Conservation (phyloP, 2,329 filamentous ascomycete species). For the Zymoseptoria tritici region DNA sequence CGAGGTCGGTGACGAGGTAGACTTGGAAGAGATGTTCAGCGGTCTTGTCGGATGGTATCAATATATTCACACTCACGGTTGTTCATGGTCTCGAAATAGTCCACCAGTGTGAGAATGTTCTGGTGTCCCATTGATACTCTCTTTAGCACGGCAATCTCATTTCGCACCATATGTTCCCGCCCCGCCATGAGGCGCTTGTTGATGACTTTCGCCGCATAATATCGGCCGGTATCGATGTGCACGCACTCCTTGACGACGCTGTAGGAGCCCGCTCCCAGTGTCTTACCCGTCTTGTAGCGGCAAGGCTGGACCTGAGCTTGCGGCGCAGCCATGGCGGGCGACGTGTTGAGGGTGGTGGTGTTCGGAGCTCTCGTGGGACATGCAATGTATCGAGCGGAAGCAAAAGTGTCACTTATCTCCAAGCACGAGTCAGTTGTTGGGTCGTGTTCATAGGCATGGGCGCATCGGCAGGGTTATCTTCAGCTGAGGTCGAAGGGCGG, state of each 20-base stretch:
- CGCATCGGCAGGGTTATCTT: not conserved
- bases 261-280: slow-evolving; percentile 90
- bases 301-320: slow-evolving; percentile 74
- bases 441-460: not conserved
- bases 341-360: not conserved
- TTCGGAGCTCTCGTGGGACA: not conserved
- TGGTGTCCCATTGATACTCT: slow-evolving; percentile 98
- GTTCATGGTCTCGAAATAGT: slow-evolving; percentile 99
- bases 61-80: slow-evolving; percentile 53
- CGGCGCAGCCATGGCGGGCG: slow-evolving; percentile 18
- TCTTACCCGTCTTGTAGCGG: slow-evolving; percentile 98
- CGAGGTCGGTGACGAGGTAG: slow-evolving; percentile 94
- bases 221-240: slow-evolving; percentile 93
- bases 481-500: not conserved
- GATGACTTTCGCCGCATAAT: slow-evolving; percentile 98
- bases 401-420: not conserved
- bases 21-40: slow-evolving; percentile 41
- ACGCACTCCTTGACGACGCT: slow-evolving; percentile 98
- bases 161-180: slow-evolving; percentile 96
- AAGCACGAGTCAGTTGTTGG: not conserved
- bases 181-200: slow-evolving; percentile 98
- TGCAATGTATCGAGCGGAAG: not conserved
- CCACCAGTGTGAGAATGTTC: slow-evolving; percentile 94
- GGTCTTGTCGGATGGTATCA: not conserved
- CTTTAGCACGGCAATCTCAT: slow-evolving; percentile 96